These are phyloP conservation scores for Geranium brycei DNA, from an alignment of 345 rosid genomes.

Conservation along the genomic window DNA sequence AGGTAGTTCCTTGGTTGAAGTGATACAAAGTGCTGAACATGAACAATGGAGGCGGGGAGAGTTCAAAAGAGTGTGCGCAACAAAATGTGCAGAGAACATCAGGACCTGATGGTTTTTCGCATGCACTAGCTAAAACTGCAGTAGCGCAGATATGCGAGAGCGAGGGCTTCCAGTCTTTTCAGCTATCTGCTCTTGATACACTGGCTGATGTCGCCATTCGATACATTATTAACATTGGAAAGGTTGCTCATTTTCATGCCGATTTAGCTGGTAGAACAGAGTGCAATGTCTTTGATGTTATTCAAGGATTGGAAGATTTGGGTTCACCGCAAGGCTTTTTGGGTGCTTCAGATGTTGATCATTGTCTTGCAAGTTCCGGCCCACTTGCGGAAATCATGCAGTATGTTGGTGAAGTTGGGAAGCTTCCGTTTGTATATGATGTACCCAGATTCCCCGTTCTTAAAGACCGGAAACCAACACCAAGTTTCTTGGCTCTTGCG, in stretches of 20 bases:
- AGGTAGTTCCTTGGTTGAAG: constrained; percentile 19
- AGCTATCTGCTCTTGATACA: constrained; percentile 61
- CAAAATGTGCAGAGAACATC: constrained; percentile 24
- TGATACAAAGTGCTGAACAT: constrained; percentile 62
- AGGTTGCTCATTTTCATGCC: constrained; percentile 39
- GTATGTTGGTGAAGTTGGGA: constrained; percentile 40
- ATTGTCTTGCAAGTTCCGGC: constrained; percentile 54
- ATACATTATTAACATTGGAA: constrained; percentile 45
- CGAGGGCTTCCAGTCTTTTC: constrained; percentile 60
- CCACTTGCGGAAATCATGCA: constrained; percentile 44
- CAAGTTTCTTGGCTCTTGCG: constrained; percentile 41
- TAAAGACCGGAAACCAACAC: constrained; percentile 30
- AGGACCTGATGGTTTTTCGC: constrained; percentile 34
- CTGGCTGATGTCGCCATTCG: constrained; percentile 43
- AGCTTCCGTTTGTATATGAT: constrained; percentile 51
- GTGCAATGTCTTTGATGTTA: constrained; percentile 46
- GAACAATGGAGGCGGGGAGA: constrained; percentile 72
- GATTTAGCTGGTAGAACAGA: constrained; percentile 60
- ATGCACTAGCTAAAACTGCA: constrained; percentile 44
- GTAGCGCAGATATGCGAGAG: constrained; percentile 66
- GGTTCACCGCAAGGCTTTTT: constrained; percentile 46
- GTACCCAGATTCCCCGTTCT: constrained; percentile 46
- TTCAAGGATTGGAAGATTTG: constrained; percentile 68
- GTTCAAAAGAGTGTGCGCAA: constrained; percentile 31
- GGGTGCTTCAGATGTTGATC: constrained; percentile 43